Base-by-base conservation (phyloP, 129 eudicot species). In the Tagetes erecta region DNA sequence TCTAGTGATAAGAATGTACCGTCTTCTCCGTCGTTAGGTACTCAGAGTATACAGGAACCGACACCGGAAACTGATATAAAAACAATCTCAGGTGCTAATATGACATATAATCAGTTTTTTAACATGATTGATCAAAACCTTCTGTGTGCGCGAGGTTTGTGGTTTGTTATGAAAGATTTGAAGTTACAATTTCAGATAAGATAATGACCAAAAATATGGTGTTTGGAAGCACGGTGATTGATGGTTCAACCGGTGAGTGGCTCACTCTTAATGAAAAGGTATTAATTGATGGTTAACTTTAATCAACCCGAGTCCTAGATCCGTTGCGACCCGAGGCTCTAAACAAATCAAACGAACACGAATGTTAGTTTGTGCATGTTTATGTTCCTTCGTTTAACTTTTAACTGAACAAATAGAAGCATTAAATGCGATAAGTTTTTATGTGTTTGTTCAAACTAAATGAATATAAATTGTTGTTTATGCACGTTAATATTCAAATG, bases 161-260 rank as follows among this genome's bases (percentile, higher is more conserved):
- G 45, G 39, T 38, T 34, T 53, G 57, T 36, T 33, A 47, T 57
- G 49, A 47, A 53, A n/a, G 37, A 8, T 8, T 0, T 59, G 14
- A 33, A 34, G 0, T 3, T 59, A 8, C 34, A 0, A 58, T 33
- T 65, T 51, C 87, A 88, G 97, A 88, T 78, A 79, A 80, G 12
- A 88, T 88, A 8, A 84, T 81, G 84, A 77, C 88, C 14, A 86
- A 91, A 12, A 91, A 88, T 77, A 82, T 85, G 66, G 89, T 85
- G 34, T 86, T 91, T 57, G 97, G 97, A 67, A 92, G 88, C 62
- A 91, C 97, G 40, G 92, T 91, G 52, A 80, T 84, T 8, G 92
- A 91, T 75, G 92, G 86, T 85, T 84, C 97, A 0, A 83, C 86
- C 10, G 78, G 82, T 72, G 94, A 87, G 80, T 87, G 93, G 93